Percentiles rank a stretch among this genome's conserved stretches.
phyloP scores from a whole-genome alignment of 164 flowering plant genomes.

The Nymphaea thermarum region DNA sequence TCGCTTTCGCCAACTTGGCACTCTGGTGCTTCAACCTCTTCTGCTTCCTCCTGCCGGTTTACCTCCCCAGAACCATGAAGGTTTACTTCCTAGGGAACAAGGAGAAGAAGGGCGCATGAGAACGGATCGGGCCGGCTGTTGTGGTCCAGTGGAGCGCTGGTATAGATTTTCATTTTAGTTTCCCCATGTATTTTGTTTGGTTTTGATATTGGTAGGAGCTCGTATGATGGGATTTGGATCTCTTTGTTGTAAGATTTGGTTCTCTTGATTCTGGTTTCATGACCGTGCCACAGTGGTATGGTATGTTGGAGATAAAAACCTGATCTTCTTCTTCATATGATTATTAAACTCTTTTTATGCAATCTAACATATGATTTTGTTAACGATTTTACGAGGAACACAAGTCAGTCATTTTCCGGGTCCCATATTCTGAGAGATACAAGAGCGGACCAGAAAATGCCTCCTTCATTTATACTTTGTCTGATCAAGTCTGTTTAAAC shows the following conservation, averaged over 20 bases:
- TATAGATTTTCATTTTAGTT: neutral
- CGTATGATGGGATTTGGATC: neutral
- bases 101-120: neutral
- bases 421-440: too few species aligned
- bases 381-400: too few species aligned
- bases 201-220: neutral
- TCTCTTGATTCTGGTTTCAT: too few species aligned
- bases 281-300: too few species aligned
- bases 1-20: slow-evolving; percentile 55
- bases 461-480: too few species aligned
- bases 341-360: too few species aligned
- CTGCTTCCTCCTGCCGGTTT: slow-evolving; percentile 70
- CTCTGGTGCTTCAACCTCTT: slow-evolving; percentile 72
- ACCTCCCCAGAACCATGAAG: slow-evolving; percentile 56
- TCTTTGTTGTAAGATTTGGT: neutral
- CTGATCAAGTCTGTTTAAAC: too few species aligned
- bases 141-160: neutral
- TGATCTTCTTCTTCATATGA: too few species aligned
- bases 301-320: too few species aligned
- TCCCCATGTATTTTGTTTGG: neutral
- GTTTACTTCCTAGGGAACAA: slow-evolving; percentile 25
- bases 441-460: too few species aligned
- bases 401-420: too few species aligned
- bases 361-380: too few species aligned
- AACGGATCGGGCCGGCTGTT: neutral